Percentiles rank a stretch among this genome's conserved stretches.
These are phyloP conservation scores for Agapanthus africanus DNA, from an alignment of 106 monocot genomes.

Conservation along the genomic window DNA sequence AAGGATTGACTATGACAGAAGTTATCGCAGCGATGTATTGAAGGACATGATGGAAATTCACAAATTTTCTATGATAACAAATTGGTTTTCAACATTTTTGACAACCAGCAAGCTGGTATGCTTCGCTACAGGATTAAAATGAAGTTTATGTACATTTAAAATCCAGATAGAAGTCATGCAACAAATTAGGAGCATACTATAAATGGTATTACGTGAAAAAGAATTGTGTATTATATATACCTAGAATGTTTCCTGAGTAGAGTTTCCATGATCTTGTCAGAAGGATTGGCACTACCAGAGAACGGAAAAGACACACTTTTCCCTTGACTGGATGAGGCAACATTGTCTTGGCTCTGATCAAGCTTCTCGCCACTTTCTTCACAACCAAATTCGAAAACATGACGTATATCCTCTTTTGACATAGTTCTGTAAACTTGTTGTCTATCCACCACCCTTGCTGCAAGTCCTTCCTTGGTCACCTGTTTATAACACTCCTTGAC, in stretches of 20 bases:
- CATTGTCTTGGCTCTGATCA: slow-evolving; percentile 25
- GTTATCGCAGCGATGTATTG: neutral
- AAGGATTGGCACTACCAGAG: slow-evolving; percentile 7
- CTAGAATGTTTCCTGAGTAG: slow-evolving; percentile 46
- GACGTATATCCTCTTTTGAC: slow-evolving; percentile 91
- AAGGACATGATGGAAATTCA: neutral
- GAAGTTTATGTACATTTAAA: neutral
- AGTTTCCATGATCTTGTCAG: slow-evolving; percentile 73
- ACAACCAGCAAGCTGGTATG: neutral
- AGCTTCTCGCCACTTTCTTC: slow-evolving; percentile 53
- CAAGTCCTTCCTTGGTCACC: slow-evolving; percentile 97
- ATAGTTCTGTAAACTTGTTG: slow-evolving; percentile 92
- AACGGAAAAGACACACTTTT: slow-evolving; percentile 7
- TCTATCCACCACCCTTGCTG: slow-evolving; percentile 94
- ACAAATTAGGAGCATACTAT: neutral
- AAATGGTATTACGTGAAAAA: neutral
- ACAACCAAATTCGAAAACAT: slow-evolving; percentile 93
- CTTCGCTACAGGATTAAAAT: neutral
- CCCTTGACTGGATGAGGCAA: slow-evolving; percentile 12
- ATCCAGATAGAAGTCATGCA: neutral
- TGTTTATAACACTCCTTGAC: slow-evolving; percentile 16
- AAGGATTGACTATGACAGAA: neutral
- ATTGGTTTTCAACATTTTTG: neutral
- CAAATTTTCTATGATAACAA: neutral
- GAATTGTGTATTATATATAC: neutral